Conservation (phyloP, 139 green algal genomes). For the Picochlorum sp. region DNA sequence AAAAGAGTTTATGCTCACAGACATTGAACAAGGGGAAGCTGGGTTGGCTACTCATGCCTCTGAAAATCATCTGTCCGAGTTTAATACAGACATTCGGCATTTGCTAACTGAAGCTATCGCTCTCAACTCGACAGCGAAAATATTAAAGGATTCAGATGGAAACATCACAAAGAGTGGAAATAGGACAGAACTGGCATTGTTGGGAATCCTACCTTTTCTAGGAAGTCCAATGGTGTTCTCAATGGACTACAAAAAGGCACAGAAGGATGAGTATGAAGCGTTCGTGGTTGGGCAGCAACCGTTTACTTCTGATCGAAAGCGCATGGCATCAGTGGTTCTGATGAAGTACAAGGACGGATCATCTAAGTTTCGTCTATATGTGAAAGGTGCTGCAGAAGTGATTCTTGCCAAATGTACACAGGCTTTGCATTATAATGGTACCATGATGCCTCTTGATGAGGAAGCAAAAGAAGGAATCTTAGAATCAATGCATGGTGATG, state of each 20-base stretch:
- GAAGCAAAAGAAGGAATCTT: conserved; percentile 30
- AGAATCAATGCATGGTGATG: conserved; percentile 23
- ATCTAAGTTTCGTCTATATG: conserved; percentile 33
- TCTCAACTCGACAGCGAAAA: conserved; percentile 63
- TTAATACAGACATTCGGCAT: conserved; percentile 10
- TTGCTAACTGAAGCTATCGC: conserved; percentile 21
- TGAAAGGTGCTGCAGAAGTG: conserved; percentile 87
- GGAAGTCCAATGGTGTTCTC: conserved; percentile 15
- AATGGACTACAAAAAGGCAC: not conserved
- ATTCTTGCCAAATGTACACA: conserved; percentile 68
- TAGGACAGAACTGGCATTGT: conserved; percentile 71
- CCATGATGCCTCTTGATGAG: conserved; percentile 18
- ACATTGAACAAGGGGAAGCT: not conserved
- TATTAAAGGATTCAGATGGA: conserved; percentile 10
- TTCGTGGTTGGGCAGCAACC: conserved; percentile 24
- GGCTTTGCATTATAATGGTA: conserved; percentile 19
- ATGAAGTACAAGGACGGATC: not conserved
- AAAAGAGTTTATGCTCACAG: not conserved
- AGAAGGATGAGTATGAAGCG: not conserved
- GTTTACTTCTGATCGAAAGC: conserved; percentile 84
- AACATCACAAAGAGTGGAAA: conserved; percentile 45
- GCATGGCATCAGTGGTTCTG: conserved; percentile 50
- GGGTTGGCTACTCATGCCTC: too few species aligned
- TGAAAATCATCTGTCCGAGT: not conserved
- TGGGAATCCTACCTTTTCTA: conserved; percentile 49